Evolutionary conservation across 2,329 filamentous ascomycete genomes (phyloP), one percentile per base, ranked within the genome.

Genomic region (Thermothelomyces thermophilus): DNA sequence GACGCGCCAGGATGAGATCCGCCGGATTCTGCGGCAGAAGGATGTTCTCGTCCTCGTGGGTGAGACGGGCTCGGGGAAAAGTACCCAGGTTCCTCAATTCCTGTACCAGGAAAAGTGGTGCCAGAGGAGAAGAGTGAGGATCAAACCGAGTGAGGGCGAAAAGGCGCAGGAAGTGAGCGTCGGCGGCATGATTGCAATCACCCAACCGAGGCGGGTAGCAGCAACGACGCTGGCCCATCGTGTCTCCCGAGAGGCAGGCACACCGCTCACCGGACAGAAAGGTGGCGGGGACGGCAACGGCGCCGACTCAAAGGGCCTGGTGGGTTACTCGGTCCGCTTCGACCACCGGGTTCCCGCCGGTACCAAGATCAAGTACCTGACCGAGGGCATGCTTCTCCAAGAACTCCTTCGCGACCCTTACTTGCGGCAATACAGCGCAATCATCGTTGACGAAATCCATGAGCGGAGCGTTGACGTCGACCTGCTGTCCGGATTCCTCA

Each of bases 1-100:
- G 81, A 70, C 77, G 3, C 79, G 90, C 56, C 80, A 80, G 41
- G 73, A 83, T 30, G 76, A 84, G 22, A 94, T 96, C 43, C 80
- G 82, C 31, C 63, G 73, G 14, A 73, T 79, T 2, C 69, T 95
- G 6, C 72, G 72, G 11, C 70, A 79, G 30, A 82, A 80, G 54
- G 80, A 94, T 61, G 80, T 95, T 1, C 77, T 98, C 45, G 75
- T 98, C 0, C 72, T 98, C 13, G 85, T 93, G 2, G 91, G 91
- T 70, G 91, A 97, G 67, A 98, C 93, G 0, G 93, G 93, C 65
- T 95, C 88, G 13, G 93, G 93, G 64, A 98, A 98, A 70, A 94
- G 87, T 71, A 98, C 93, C 0, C 93, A 98, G 68, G 84, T 96
- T 0, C 91, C 93, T 0, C 93, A 97, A 62, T 96, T 95, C 55